These are phyloP conservation scores for Heritiera littoralis DNA, from an alignment of 345 rosid genomes.

Conservation along the genomic window DNA sequence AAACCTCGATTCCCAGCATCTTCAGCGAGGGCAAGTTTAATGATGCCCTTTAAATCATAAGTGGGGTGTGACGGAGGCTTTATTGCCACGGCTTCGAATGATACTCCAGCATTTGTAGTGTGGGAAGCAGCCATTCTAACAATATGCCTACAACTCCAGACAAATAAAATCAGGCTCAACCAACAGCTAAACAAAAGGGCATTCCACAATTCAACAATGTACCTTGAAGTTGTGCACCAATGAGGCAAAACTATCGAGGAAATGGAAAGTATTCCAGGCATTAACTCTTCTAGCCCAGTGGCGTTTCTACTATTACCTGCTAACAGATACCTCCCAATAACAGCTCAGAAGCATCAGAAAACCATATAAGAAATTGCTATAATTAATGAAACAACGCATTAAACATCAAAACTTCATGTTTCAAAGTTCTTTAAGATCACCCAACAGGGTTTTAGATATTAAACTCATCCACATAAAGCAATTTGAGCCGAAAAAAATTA, in stretches of 20 bases:
- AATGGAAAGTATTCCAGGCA: constrained; percentile 38
- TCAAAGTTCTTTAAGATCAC: not conserved
- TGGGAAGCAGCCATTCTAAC: constrained; percentile 54
- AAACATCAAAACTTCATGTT: not conserved
- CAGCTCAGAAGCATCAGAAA: constrained; percentile 1
- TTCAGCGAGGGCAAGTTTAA: constrained; percentile 79
- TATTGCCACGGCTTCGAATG: constrained; percentile 47
- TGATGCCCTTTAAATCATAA: constrained; percentile 71
- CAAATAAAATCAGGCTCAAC: constrained; percentile 4
- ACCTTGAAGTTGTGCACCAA: constrained; percentile 49
- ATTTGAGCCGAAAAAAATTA: not conserved
- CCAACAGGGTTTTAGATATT: constrained; percentile 8
- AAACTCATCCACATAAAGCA: not conserved
- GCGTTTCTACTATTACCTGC: not conserved
- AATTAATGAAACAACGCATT: not conserved
- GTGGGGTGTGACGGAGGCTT: constrained; percentile 93
- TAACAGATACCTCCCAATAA: not conserved
- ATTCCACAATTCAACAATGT: constrained; percentile 9
- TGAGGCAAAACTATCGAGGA: constrained; percentile 42
- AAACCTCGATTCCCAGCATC: constrained; percentile 93
- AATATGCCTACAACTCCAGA: constrained; percentile 34
- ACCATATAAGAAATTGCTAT: not conserved
- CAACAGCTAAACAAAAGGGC: not conserved
- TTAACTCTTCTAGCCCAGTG: not conserved
- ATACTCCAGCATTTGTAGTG: constrained; percentile 31